Percentiles rank a stretch among this genome's conserved stretches.
These are phyloP conservation scores for Gryganskiella cystojenkinii DNA, from an alignment of 192 early-diverging fungal species.

Conservation along the genomic window DNA sequence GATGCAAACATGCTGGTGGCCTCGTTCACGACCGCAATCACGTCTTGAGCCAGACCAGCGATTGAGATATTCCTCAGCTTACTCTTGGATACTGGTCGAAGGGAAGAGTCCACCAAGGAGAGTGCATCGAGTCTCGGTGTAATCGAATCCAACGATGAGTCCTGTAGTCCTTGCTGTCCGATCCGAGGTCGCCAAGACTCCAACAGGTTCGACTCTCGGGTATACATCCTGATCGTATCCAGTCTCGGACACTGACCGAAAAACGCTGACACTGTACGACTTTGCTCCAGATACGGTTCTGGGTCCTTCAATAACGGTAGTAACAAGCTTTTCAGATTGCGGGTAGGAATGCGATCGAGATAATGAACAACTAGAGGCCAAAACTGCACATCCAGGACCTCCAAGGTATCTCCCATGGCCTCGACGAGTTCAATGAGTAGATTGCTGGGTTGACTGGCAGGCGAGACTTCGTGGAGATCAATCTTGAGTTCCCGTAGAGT, in stretches of 20 bases:
- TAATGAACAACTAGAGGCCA: conserved; percentile 41
- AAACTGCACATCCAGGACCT: conserved; percentile 27
- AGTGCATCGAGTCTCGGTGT: too few relatives aligned
- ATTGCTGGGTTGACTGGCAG: background rate
- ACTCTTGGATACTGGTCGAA: too few relatives aligned
- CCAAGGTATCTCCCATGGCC: conserved; percentile 41
- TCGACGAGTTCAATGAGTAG: conserved; percentile 38
- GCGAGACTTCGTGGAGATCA: conserved; percentile 11
- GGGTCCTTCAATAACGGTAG: conserved; percentile 28
- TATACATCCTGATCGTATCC: conserved; percentile 29
- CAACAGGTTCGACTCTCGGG: conserved; percentile 9
- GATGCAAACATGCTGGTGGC: conserved; percentile 26
- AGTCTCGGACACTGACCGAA: conserved; percentile 19
- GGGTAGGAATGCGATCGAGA: conserved; percentile 35
- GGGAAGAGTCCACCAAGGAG: too few relatives aligned
- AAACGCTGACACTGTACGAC: conserved; percentile 11
- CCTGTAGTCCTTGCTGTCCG: background rate
- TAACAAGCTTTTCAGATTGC: conserved; percentile 11
- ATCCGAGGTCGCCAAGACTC: conserved; percentile 21
- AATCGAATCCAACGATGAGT: background rate
- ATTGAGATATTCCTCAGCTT: conserved; percentile 22
- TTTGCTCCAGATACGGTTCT: conserved; percentile 9
- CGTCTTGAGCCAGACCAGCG: conserved; percentile 28
- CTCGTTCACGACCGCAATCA: conserved; percentile 28
- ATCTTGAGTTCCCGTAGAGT: conserved; percentile 41